Evolutionary conservation across 83 land plant genomes (phyloP), one percentile per base, ranked within the genome.

Genomic region (Larix sibirica): DNA sequence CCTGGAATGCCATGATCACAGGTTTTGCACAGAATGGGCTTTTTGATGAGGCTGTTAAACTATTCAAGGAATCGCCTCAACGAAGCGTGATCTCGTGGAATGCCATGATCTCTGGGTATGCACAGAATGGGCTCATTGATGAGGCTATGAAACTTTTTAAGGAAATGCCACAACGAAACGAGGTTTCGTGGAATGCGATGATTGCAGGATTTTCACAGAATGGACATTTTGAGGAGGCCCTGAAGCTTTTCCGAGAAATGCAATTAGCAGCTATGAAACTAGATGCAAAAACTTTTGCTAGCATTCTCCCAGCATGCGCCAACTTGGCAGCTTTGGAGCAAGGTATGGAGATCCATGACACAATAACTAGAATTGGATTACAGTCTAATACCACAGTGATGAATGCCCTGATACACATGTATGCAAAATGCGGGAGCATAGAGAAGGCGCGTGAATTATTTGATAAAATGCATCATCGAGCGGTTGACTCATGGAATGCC

Each of bases 401-500:
- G 68, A 65, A 65, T 65, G 28, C 68, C 12, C 28, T 65, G 26
- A 65, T 65, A 65, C 26, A 65, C 68, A 65, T 65, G 68, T 65
- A 65, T 65, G 68, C 68, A 65, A 77, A 83, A 38, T 83, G 82
- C 31, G 84, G 84, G 16, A 59, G 63, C 40, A 6, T 83, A 62
- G 20, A 61, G 40, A 38, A 77, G 38, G 84, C 84, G 6, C 31
- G 36, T 31, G 20, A 38, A 6, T 83, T 79, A 47, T 87, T 81
- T 23, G 47, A 81, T 20, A 28, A 61, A 28, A 26, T 60, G 36
- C 13, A 2, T 40, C 33, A 81, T 3, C 54, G 38, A 62, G 79
- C 81, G 76, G 83, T 79, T 31, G 78, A 61, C 28, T 21, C 78
- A 17, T 87, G 82, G 62, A 84, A 79, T 17, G 83, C 79, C 14